Evolutionary conservation across 2,329 filamentous ascomycete species (phyloP).

Genomic region (Xylaria multiplex): DNA sequence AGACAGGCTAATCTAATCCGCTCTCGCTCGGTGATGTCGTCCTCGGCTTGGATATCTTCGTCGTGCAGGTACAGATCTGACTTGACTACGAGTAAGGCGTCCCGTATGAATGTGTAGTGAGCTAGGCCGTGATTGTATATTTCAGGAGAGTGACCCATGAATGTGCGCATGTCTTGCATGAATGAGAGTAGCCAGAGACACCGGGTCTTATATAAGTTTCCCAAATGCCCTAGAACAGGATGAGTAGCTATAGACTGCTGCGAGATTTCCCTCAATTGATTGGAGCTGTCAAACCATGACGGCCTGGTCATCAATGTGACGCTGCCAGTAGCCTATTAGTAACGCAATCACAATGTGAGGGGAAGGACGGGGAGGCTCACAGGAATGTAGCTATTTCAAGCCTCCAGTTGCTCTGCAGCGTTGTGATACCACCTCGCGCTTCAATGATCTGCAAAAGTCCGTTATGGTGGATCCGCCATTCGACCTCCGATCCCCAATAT

Average conservation of each 20-base stretch:
- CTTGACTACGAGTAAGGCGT: conserved; percentile 27
- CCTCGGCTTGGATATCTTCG: conserved; percentile 8
- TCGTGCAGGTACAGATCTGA: conserved; percentile 20
- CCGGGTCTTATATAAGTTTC: conserved; percentile 32
- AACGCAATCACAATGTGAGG: no score
- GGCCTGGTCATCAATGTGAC: conserved; percentile 29
- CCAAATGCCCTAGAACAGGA: conserved; percentile 21
- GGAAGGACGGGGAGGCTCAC: conserved; percentile 36
- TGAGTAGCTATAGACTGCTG: conserved; percentile 25
- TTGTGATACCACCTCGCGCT: conserved; percentile 47
- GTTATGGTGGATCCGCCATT: conserved; percentile 49
- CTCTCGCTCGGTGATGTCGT: conserved; percentile 21
- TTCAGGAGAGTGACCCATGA: conserved; percentile 28
- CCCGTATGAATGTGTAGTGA: conserved; percentile 26
- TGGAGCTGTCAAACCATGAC: conserved; percentile 35
- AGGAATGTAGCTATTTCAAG: conserved; percentile 42
- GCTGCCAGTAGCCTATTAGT: conserved; percentile 10
- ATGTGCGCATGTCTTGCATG: conserved; percentile 33
- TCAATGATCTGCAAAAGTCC: conserved; percentile 49
- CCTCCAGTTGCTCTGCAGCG: conserved; percentile 48
- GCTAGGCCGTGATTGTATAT: conserved; percentile 22
- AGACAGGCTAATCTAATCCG: conserved; percentile 28
- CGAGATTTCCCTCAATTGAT: conserved; percentile 32
- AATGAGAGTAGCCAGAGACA: conserved; percentile 33
- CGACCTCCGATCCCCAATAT: conserved; percentile 49